Evolutionary conservation across 208 protist genomes (phyloP).

Genomic region (Trypanosomatidae sp.): DNA sequence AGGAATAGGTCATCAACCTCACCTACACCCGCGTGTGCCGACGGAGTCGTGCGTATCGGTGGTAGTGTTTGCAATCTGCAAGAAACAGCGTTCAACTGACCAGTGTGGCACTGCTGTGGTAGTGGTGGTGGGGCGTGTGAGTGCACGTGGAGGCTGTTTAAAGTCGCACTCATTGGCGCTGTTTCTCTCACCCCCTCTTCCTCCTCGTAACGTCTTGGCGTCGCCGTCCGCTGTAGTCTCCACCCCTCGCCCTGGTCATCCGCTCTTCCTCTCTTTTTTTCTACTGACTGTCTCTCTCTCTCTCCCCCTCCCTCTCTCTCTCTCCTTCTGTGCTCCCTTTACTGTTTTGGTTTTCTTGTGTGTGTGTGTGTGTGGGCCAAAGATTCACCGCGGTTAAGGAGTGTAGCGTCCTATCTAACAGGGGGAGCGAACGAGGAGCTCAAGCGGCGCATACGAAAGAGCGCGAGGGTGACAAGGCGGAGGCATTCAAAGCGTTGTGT

Average conservation of each 20-base stretch:
- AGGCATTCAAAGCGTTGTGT: not conserved
- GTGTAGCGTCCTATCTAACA: not conserved
- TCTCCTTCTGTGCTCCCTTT: slow-evolving; percentile 1
- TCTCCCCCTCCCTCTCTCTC: not conserved
- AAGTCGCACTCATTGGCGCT: not conserved
- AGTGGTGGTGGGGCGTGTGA: no score
- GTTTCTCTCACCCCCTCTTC: not conserved
- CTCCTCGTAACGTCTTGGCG: not conserved
- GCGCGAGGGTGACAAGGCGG: not conserved
- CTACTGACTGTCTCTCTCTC: not conserved
- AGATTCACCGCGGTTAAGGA: not conserved
- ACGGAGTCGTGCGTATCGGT: not conserved
- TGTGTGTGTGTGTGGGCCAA: not conserved
- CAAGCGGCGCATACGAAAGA: not conserved
- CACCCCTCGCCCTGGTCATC: not conserved
- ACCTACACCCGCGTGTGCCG: not conserved
- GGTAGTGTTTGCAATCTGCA: not conserved
- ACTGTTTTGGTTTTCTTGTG: not conserved
- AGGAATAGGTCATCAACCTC: not conserved
- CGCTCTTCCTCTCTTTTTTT: not conserved
- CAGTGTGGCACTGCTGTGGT: not conserved
- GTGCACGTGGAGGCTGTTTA: not conserved
- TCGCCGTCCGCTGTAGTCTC: not conserved
- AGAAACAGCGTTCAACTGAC: not conserved
- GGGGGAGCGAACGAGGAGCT: not conserved